Conservation (phyloP, 805 yeast genomes). For the Schizosaccharomyces osmophilus region DNA sequence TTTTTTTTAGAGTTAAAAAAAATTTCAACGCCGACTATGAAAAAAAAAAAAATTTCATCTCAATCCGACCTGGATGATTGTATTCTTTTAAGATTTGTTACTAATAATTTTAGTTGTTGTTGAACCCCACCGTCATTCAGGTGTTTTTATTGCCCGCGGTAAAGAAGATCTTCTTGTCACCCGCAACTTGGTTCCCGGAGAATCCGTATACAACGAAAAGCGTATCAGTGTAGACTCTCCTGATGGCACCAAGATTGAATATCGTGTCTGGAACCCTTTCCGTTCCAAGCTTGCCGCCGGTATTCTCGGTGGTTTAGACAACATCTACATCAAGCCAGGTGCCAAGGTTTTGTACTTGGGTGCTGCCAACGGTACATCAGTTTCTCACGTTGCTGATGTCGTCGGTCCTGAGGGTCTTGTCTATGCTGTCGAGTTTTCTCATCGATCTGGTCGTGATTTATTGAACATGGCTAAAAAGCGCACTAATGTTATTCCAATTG, state of each 20-base stretch:
- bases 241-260: slow-evolving; percentile 61
- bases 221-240: slow-evolving; percentile 86
- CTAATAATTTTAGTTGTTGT: slow-evolving; percentile 35
- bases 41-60: too few relatives aligned
- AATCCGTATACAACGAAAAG: slow-evolving; percentile 95
- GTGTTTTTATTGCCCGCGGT: slow-evolving; percentile 95
- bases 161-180: slow-evolving; percentile 95
- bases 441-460: slow-evolving; percentile 98
- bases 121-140: slow-evolving; percentile 97
- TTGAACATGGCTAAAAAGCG: slow-evolving; percentile 99
- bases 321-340: slow-evolving; percentile 91
- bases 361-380: slow-evolving; percentile 99
- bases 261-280: slow-evolving; percentile 99
- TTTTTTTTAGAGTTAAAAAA: not conserved
- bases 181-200: slow-evolving; percentile 94
- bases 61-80: too few relatives aligned
- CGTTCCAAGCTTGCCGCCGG: slow-evolving; percentile 99
- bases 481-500: slow-evolving; percentile 94
- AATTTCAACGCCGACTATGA: not conserved
- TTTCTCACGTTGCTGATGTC: slow-evolving; percentile 90
- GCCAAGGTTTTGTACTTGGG: slow-evolving; percentile 91
- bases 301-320: slow-evolving; percentile 98
- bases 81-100: not conserved
- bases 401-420: slow-evolving; percentile 98
- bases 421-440: slow-evolving; percentile 96